These are phyloP conservation scores for Ceratocystis ficicola DNA, from an alignment of 2,329 filamentous ascomycete genomes.

Conservation along the genomic window DNA sequence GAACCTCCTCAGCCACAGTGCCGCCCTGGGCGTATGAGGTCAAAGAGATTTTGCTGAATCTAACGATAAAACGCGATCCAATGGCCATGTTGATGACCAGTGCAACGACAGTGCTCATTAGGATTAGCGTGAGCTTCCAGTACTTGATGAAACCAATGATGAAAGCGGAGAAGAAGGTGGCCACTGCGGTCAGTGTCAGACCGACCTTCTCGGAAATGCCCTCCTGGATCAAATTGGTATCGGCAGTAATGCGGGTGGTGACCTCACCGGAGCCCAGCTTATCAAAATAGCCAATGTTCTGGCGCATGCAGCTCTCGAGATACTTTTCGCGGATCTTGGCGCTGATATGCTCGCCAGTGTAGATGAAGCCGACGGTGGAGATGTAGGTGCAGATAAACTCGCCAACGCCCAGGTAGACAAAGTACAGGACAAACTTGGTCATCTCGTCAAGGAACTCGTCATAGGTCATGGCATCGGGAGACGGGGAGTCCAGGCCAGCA, in stretches of 20 bases:
- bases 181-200: slow-evolving; percentile 60
- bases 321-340: slow-evolving; percentile 73
- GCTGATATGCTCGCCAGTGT: slow-evolving; percentile 66
- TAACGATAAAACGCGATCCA: slow-evolving; percentile 63
- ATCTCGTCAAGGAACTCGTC: slow-evolving; percentile 49
- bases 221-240: slow-evolving; percentile 87
- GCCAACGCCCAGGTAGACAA: slow-evolving; percentile 70
- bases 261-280: slow-evolving; percentile 87
- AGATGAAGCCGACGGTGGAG: slow-evolving; percentile 80
- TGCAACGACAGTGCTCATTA: slow-evolving; percentile 68
- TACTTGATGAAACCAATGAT: slow-evolving; percentile 82
- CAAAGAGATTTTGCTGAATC: slow-evolving; percentile 66
- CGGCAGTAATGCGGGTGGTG: slow-evolving; percentile 84
- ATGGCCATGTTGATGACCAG: slow-evolving; percentile 65
- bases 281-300: slow-evolving; percentile 90
- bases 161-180: slow-evolving; percentile 80
- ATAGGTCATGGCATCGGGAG: slow-evolving; percentile 33
- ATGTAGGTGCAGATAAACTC: slow-evolving; percentile 62
- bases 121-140: slow-evolving; percentile 86
- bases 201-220: slow-evolving; percentile 85
- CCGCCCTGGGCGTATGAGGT: slow-evolving; percentile 73
- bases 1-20: slow-evolving; percentile 82
- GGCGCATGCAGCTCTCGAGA: slow-evolving; percentile 67
- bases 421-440: slow-evolving; percentile 59
- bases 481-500: slow-evolving; percentile 32